Percentiles rank a stretch among this genome's conserved stretches.
Conservation (phyloP, 768 basidiomycete species). For the Lyophyllum atratum region DNA sequence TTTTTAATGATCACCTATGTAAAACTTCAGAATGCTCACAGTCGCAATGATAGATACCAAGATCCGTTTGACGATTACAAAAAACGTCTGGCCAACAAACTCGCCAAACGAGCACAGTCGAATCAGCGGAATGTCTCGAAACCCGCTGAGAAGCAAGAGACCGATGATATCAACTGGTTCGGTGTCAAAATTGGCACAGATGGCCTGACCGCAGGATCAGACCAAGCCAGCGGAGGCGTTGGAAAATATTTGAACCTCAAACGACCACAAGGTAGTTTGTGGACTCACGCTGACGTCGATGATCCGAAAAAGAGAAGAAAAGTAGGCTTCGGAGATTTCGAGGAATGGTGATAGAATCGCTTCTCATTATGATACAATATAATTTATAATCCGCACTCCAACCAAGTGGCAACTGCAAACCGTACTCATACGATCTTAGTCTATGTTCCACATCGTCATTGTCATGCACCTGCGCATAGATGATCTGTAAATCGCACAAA, state of each 20-base stretch:
- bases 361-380: constrained; percentile 7
- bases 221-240: constrained; percentile 50
- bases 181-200: constrained; percentile 77
- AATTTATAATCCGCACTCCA: constrained; percentile 3
- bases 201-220: constrained; percentile 29
- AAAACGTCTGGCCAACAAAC: constrained; percentile 74
- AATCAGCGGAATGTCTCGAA: constrained; percentile 31
- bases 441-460: background rate
- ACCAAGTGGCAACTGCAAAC: too few species aligned
- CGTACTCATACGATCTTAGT: too few species aligned
- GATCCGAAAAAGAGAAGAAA: constrained; percentile 80
- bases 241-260: constrained; percentile 78
- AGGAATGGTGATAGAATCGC: constrained; percentile 53
- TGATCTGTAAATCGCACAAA: background rate
- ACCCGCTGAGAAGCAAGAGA: constrained; percentile 52
- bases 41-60: constrained; percentile 60
- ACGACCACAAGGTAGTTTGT: constrained; percentile 34
- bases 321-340: constrained; percentile 90
- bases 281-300: constrained; percentile 27
- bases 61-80: constrained; percentile 97
- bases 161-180: constrained; percentile 84
- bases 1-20: constrained; percentile 11
- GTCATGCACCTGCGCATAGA: background rate
- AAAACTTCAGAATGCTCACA: constrained; percentile 6
- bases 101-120: constrained; percentile 56